Base-by-base conservation (phyloP, 139 green algal species). In the Chlorella sp. region DNA sequence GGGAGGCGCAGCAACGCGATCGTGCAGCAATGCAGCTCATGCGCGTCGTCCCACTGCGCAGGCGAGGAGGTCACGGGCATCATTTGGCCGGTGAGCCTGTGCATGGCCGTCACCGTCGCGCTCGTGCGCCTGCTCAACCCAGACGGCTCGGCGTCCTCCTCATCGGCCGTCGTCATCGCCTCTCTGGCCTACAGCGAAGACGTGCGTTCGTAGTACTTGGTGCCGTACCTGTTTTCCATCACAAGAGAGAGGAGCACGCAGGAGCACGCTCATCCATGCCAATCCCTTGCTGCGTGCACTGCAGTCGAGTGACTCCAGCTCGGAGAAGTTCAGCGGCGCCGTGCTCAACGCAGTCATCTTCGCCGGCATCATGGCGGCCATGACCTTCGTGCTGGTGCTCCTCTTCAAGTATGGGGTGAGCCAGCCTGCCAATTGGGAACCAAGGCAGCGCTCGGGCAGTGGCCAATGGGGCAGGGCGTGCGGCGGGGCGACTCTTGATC, bases 301-400 rank as follows among this genome's bases (percentile, higher is more conserved):
- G 30, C 61, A n/a, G n/a, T n/a, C n/a, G n/a, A n/a, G 69, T 2
- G 95, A 98, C 74, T 91, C 84, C 0, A 71, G 79, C 1, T 77
- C 70, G 0, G 80, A 83, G 14, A 98, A 98, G 78, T 68, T 98
- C 2, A 75, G 69, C 26, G 95, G 95, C 1, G 88, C 89, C 0
- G 34, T 98, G 5, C 72, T 97, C 1, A 98, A 99, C 70, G 91
- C 93, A 1, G 35, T 95, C 24, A 93, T 98, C 1, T 98, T 98
- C 67, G 85, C 98, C 1, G 76, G 17, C 1, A 79, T 94, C 6
- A 86, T 99, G 42, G 86, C 79, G 3, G 80, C 77, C 3, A 95
- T 96, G 84, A 99, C 95, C 0, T 96, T 97, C 55, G 42, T 93
- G 0, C 80, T 98, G 4, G 90, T 97, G 31, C 70, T 96, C 0